phyloP scores from a whole-genome alignment of 2,329 filamentous ascomycete species.

The Arthrobotrys sphaeroides region DNA sequence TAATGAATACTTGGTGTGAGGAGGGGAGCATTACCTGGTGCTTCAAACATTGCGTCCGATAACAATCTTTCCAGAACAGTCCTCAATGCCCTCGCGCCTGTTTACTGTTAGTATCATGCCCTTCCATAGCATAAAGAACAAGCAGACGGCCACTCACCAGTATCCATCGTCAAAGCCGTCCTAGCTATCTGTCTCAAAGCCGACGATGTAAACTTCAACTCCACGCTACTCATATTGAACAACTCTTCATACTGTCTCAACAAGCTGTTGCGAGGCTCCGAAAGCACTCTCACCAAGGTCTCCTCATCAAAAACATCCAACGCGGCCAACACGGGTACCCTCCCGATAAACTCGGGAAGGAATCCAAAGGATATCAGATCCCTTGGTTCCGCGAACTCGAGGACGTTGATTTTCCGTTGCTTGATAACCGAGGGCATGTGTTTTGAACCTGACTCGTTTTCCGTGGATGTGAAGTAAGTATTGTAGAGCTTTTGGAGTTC shows the following conservation, averaged over 20 bases:
- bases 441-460: neutral
- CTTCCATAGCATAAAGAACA: neutral
- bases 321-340: conserved; percentile 88
- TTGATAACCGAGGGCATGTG: conserved; percentile 1
- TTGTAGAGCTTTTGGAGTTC: conserved; percentile 19
- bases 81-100: conserved; percentile 73
- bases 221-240: conserved; percentile 80
- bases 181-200: conserved; percentile 84
- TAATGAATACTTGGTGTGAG: neutral
- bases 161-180: conserved; percentile 73
- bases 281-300: conserved; percentile 83
- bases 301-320: conserved; percentile 76
- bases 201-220: conserved; percentile 81
- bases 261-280: conserved; percentile 88
- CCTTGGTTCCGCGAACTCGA: conserved; percentile 57
- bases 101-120: neutral
- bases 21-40: conserved; percentile 64
- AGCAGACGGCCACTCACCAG: conserved; percentile 72
- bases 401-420: conserved; percentile 53
- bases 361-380: conserved; percentile 58
- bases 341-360: conserved; percentile 69
- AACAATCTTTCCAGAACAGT: conserved; percentile 83
- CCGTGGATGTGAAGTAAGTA: neutral
- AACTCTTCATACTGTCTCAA: conserved; percentile 88
- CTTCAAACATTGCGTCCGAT: conserved; percentile 82